Conservation (phyloP, 2,329 filamentous ascomycete genomes). For the Berkeleyomyces rouxiae region DNA sequence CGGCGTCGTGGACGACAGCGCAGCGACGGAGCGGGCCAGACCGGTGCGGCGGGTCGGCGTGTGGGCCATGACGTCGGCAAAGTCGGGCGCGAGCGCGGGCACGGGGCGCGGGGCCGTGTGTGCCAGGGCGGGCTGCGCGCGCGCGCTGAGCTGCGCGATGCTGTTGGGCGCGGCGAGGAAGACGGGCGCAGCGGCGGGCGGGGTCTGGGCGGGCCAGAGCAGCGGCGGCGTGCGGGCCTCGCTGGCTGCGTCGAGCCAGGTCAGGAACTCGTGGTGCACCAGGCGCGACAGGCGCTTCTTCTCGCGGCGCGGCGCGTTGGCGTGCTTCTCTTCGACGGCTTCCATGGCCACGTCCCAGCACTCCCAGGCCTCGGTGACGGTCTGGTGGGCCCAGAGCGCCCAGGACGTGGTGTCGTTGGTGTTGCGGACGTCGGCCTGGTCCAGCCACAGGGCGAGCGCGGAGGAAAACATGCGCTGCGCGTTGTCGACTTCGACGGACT, state of each 20-base stretch:
- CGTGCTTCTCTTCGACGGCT: slow-evolving; percentile 12
- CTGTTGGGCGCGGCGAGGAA: neutral
- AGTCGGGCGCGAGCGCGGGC: neutral
- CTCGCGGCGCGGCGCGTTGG: slow-evolving; percentile 14
- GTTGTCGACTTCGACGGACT: slow-evolving; percentile 3
- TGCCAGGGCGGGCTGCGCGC: slow-evolving; percentile 4
- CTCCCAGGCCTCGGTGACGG: slow-evolving; percentile 12
- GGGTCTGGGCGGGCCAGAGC: neutral
- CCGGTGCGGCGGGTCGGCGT: slow-evolving; percentile 34
- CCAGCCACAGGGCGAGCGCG: slow-evolving; percentile 6
- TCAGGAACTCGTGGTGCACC: slow-evolving; percentile 6
- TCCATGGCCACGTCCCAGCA: slow-evolving; percentile 14
- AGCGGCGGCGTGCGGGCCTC: neutral
- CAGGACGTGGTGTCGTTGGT: slow-evolving; percentile 2
- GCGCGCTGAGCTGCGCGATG: slow-evolving; percentile 8
- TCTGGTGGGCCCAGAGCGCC: slow-evolving; percentile 8
- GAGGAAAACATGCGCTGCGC: neutral
- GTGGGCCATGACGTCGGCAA: slow-evolving; percentile 17
- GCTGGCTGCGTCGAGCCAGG: slow-evolving; percentile 8
- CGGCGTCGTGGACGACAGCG: slow-evolving; percentile 27
- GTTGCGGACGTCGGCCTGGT: neutral
- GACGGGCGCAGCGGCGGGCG: slow-evolving; percentile 5
- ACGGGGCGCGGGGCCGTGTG: neutral
- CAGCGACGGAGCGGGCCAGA: slow-evolving; percentile 23
- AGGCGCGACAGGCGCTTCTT: slow-evolving; percentile 9